Evolutionary conservation across 108 stramenopile genomes (phyloP).

Genomic region (Seminavis robusta): DNA sequence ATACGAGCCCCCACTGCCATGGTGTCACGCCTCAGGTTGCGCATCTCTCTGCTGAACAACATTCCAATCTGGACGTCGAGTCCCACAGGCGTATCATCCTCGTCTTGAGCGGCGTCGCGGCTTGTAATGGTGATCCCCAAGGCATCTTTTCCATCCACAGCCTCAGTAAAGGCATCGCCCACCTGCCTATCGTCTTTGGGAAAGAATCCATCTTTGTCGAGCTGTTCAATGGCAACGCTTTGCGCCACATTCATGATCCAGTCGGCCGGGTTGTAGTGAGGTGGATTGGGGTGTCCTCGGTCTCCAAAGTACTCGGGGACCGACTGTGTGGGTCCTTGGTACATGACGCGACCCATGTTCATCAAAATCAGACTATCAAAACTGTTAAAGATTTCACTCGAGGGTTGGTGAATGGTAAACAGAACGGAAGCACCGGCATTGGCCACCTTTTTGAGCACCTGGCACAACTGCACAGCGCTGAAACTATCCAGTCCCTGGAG

Average conservation of each 20-base stretch:
- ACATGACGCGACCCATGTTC: slow-evolving; percentile 75
- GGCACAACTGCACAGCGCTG: slow-evolving; percentile 67
- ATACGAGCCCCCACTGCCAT: slow-evolving; percentile 52
- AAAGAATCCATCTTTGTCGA: slow-evolving; percentile 49
- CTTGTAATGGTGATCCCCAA: slow-evolving; percentile 25
- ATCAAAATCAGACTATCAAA: slow-evolving; percentile 77
- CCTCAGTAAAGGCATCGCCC: slow-evolving; percentile 27
- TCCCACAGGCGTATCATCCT: slow-evolving; percentile 24
- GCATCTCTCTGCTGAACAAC: slow-evolving; percentile 57
- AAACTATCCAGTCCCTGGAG: slow-evolving; percentile 72
- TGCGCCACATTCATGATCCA: slow-evolving; percentile 74
- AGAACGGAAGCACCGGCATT: slow-evolving; percentile 71
- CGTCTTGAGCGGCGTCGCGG: slow-evolving; percentile 1
- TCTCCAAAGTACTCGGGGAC: slow-evolving; percentile 47
- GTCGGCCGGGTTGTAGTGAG: slow-evolving; percentile 78
- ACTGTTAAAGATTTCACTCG: slow-evolving; percentile 75
- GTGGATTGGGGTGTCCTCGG: slow-evolving; percentile 52
- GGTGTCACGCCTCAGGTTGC: slow-evolving; percentile 47
- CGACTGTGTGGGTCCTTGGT: slow-evolving; percentile 47
- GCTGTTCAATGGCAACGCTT: slow-evolving; percentile 33
- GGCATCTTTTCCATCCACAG: slow-evolving; percentile 33
- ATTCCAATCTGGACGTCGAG: slow-evolving; percentile 39
- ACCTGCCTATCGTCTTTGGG: slow-evolving; percentile 32
- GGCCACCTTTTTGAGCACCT: slow-evolving; percentile 82
- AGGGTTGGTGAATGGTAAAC: slow-evolving; percentile 91